Base-by-base conservation (phyloP, 805 yeast species). In the Hanseniaspora lindneri region DNA sequence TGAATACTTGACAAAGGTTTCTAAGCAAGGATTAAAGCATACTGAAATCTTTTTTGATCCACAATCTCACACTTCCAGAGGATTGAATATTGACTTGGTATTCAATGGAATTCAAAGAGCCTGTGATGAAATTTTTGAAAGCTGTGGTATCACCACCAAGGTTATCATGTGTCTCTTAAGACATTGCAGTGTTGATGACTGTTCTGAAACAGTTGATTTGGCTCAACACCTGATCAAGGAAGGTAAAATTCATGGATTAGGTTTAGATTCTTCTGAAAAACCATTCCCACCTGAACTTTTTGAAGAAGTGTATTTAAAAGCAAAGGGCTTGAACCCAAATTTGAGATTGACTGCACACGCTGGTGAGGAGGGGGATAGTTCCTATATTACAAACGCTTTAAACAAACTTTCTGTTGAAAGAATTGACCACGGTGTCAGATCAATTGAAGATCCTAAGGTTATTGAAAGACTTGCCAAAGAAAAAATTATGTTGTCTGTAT, bases 291-390 rank as follows among this genome's bases (percentile, higher is more conserved):
- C 94, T 10, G 70, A 73, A 44, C 59, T 80, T 42, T 84, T 83
- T 58, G 66, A 65, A 13, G 83, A 80, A 42, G 79, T 86, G 60
- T 84, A 79, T 60, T 55, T 63, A 9, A 57, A 60, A 19, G 72
- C 82, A 7, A 68, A 67, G 48, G 65, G 67, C 21, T 59, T 67
- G 36, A 74, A 69, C 57, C 76, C 80, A 21, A 65, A 73, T 21
- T 72, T 79, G 49, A 72, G 76, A 34, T 68, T 81, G 48, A 84
- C 94, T 32, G 89, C 94, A 2, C 94, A 84, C 58, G 94, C 92
- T 2, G 94, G 94, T 57, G 94, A 84, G 65, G 94, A 84, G 67
- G 94, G 89, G 47, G 84, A 80, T 54, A 77, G 85, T 36, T 72
- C 75, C n/a, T 82, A 68, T 55, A 83, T 83, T 24, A 51, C 65